Evolutionary conservation across 148 eudicot genomes (phyloP).

Genomic region (Nepenthes mirabilis): DNA sequence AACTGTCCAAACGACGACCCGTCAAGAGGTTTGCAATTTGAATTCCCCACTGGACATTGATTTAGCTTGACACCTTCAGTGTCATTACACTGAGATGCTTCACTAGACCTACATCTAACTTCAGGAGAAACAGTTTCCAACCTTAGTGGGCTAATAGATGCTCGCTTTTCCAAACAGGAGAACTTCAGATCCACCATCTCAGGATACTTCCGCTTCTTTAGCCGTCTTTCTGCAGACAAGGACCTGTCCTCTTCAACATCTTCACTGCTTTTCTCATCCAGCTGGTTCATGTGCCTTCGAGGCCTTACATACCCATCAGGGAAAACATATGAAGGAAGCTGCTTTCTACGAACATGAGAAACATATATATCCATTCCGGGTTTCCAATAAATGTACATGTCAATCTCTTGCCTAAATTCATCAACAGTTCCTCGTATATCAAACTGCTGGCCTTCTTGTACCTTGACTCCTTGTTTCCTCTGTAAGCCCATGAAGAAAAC

Average conservation of each 20-base stretch:
- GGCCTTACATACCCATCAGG: conserved; percentile 27
- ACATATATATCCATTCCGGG: conserved; percentile 37
- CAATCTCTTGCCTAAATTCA: conserved; percentile 33
- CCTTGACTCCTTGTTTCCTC: conserved; percentile 30
- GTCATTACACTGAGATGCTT: conserved; percentile 21
- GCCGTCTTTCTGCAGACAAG: conserved; percentile 28
- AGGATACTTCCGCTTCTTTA: conserved; percentile 37
- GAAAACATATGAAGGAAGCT: conserved; percentile 37
- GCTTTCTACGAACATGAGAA: conserved; percentile 32
- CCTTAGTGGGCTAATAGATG: conserved; percentile 45
- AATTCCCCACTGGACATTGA: conserved; percentile 6
- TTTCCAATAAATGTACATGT: conserved; percentile 33
- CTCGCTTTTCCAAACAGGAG: conserved; percentile 30
- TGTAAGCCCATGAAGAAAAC: conserved; percentile 46
- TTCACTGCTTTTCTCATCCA: conserved; percentile 22
- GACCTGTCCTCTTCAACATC: conserved; percentile 26
- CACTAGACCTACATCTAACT: conserved; percentile 21
- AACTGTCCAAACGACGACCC: conserved; percentile 8
- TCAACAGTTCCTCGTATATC: conserved; percentile 38
- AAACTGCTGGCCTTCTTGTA: conserved; percentile 38
- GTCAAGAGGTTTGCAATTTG: conserved; percentile 19
- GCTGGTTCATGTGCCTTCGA: conserved; percentile 30
- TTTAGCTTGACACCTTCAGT: conserved; percentile 19
- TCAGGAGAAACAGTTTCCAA: conserved; percentile 35
- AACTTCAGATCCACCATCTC: conserved; percentile 21